Percentiles rank a stretch among this genome's conserved stretches.
Evolutionary conservation across 2,329 filamentous ascomycete genomes (phyloP).

Genomic region (Piedraia hortae): DNA sequence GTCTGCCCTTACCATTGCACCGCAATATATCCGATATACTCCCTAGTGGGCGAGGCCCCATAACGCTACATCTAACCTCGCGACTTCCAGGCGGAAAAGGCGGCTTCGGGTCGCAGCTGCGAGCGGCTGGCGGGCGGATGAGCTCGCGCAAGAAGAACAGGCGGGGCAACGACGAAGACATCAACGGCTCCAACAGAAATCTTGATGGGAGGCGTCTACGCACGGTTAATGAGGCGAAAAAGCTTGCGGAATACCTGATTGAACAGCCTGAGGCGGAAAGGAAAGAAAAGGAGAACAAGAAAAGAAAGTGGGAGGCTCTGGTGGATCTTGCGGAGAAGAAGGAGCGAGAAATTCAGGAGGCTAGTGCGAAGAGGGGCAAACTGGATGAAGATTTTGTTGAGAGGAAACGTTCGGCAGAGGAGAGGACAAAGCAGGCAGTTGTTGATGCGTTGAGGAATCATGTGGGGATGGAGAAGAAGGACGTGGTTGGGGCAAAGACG

Average conservation of each 20-base stretch:
- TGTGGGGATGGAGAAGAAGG: too few relatives aligned
- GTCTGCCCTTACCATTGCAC: too few relatives aligned
- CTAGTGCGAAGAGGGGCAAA: conserved; percentile 27
- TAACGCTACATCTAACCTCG: conserved; percentile 51
- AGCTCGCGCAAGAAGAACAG: conserved; percentile 76
- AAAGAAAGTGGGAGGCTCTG: conserved; percentile 66
- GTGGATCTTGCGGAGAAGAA: conserved; percentile 60
- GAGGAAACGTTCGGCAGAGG: conserved; percentile 68
- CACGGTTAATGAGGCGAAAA: conserved; percentile 86
- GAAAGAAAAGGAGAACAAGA: conserved; percentile 66
- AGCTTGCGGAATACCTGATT: conserved; percentile 75
- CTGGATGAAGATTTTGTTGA: conserved; percentile 86
- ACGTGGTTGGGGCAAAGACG: too few relatives aligned
- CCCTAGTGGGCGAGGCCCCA: too few relatives aligned
- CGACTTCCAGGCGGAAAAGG: conserved; percentile 82
- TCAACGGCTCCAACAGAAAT: conserved; percentile 70
- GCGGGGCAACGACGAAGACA: conserved; percentile 31
- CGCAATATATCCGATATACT: too few relatives aligned
- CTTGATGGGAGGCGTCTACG: conserved; percentile 71
- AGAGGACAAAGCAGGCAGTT: conserved; percentile 55
- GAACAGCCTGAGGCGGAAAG: conserved; percentile 95
- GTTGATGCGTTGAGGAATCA: conserved; percentile 39
- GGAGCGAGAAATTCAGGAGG: conserved; percentile 51
- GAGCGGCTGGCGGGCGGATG: conserved; percentile 93
- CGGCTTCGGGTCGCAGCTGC: conserved; percentile 88